These are phyloP conservation scores for Cercospora zeina DNA, from an alignment of 2,329 filamentous ascomycete genomes.

Conservation along the genomic window DNA sequence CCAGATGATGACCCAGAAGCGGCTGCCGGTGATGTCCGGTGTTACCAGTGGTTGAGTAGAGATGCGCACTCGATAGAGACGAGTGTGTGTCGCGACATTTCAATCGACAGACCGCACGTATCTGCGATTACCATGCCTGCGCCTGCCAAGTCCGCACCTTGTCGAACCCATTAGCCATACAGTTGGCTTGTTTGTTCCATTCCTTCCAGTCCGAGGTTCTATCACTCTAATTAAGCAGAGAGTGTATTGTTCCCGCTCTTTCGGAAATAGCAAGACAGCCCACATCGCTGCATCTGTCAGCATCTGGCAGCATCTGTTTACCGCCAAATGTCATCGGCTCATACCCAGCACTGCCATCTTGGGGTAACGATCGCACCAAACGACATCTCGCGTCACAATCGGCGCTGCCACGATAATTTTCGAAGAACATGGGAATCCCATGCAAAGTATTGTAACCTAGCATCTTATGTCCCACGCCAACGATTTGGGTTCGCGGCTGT, in stretches of 20 bases:
- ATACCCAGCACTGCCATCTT: no score
- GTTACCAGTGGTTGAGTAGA: background rate
- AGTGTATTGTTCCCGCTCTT: background rate
- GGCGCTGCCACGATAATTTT: background rate
- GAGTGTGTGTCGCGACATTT: background rate
- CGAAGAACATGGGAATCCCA: background rate
- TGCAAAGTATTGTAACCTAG: background rate
- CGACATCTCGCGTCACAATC: background rate
- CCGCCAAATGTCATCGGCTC: background rate
- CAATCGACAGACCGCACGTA: background rate
- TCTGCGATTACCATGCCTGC: background rate
- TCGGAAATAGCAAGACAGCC: background rate
- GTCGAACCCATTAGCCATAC: background rate
- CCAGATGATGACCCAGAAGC: background rate
- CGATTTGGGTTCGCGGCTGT: background rate
- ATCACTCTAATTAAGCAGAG: background rate
- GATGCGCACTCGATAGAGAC: background rate
- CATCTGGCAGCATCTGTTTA: background rate
- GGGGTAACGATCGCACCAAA: background rate
- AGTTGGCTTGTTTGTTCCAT: background rate
- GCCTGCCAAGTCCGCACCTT: background rate
- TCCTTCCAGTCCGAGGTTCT: background rate
- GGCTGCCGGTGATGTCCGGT: background rate
- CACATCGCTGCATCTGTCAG: constrained; percentile 3
- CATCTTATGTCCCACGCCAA: no score